phyloP scores from a whole-genome alignment of 768 basidiomycete genomes.

The Epithele typhae region DNA sequence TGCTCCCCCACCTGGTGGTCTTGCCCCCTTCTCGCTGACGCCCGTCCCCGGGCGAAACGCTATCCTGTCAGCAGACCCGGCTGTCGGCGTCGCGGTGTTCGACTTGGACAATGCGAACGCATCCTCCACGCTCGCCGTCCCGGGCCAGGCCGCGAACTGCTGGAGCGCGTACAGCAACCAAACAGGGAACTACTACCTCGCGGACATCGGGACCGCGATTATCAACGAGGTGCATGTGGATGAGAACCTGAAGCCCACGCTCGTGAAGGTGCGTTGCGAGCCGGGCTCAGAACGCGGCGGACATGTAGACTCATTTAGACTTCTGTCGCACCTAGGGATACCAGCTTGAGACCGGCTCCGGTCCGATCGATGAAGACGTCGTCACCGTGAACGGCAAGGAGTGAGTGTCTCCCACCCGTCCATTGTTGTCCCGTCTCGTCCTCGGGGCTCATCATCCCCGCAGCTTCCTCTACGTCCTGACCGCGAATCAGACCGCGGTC shows the following conservation, averaged over 20 bases:
- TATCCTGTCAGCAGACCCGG: slow-evolving; percentile 25
- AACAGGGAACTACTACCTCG: slow-evolving; percentile 28
- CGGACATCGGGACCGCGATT: slow-evolving; percentile 20
- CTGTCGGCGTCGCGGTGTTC: slow-evolving; percentile 25
- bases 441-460: background rate
- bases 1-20: slow-evolving; percentile 34
- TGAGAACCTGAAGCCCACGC: slow-evolving; percentile 36
- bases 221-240: slow-evolving; percentile 44
- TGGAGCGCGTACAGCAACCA: slow-evolving; percentile 25
- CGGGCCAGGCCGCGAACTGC: slow-evolving; percentile 26
- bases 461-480: slow-evolving; percentile 37
- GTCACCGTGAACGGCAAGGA: slow-evolving; percentile 24
- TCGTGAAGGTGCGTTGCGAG: slow-evolving; percentile 38
- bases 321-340: too few species aligned
- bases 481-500: slow-evolving; percentile 32
- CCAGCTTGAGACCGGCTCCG: too few species aligned
- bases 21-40: slow-evolving; percentile 45
- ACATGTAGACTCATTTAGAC: too few species aligned
- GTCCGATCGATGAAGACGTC: slow-evolving; percentile 23
- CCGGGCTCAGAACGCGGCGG: too few species aligned
- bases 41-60: slow-evolving; percentile 25
- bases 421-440: background rate
- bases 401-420: slow-evolving; percentile 8
- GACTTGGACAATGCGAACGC: slow-evolving; percentile 21
- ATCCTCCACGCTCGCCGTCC: slow-evolving; percentile 13